Percentiles rank a stretch among this genome's conserved stretches.
Evolutionary conservation across 2,329 filamentous ascomycete genomes (phyloP).

Genomic region (Trichoderma breve): DNA sequence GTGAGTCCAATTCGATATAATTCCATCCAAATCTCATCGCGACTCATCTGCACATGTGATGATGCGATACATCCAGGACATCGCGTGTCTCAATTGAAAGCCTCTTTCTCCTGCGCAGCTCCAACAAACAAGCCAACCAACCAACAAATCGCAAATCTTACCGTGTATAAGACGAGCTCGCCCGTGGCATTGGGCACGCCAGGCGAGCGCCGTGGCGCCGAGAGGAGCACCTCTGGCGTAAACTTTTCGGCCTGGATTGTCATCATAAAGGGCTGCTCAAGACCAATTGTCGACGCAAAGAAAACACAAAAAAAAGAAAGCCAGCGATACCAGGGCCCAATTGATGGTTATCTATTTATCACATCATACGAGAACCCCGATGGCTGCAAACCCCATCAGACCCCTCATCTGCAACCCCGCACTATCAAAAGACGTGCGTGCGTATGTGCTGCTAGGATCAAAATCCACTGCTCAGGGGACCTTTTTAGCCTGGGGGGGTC

Average conservation of each 20-base stretch:
- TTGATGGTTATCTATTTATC: background rate
- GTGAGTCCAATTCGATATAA: background rate
- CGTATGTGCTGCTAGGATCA: background rate
- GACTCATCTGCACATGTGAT: background rate
- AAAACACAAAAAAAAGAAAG: background rate
- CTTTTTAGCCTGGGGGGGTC: background rate
- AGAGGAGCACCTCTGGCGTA: slow-evolving; percentile 74
- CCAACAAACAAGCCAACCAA: background rate
- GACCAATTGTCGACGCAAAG: background rate
- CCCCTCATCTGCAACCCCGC: slow-evolving; percentile 21
- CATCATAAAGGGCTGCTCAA: slow-evolving; percentile 48
- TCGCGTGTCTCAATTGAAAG: background rate
- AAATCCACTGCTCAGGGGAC: background rate
- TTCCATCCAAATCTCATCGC: background rate
- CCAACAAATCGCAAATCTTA: slow-evolving; percentile 29
- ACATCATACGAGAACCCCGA: slow-evolving; percentile 11
- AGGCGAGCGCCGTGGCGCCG: slow-evolving; percentile 68
- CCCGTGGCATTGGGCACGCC: slow-evolving; percentile 68
- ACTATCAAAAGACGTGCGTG: background rate
- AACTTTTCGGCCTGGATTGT: slow-evolving; percentile 69
- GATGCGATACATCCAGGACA: background rate
- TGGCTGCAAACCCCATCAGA: background rate
- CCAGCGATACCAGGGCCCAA: background rate
- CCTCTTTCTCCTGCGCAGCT: background rate
- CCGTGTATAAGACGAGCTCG: slow-evolving; percentile 63